Evolutionary conservation across 192 early-diverging fungal genomes (phyloP), one percentile per base, ranked within the genome.

Genomic region (Linnemannia schmuckeri): DNA sequence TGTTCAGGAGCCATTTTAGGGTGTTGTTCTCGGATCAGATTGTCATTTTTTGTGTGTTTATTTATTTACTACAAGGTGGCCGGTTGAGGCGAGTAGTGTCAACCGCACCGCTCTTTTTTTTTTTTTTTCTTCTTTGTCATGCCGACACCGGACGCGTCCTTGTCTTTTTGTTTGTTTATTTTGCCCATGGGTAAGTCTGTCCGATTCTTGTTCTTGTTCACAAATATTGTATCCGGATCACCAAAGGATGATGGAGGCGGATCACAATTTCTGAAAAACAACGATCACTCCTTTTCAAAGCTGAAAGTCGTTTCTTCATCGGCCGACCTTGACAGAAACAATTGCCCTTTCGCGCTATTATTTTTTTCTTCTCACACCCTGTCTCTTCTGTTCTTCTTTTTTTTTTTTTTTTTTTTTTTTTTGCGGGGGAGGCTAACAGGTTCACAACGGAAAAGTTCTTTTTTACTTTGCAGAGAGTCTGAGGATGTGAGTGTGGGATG

Each of bases 171-270:
- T 66, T 66, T 66, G 13, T 66, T 27, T 35, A 33, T 5, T 52
- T 49, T 52, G 18, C 18, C 49, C 49, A 33, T 66, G 61, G 27
- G 10, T 30, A n/a, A 55, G 7, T 6, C 61, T 66, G 27, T 2
- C 61, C 30, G 27, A 52, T 33, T 9, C 61, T 33, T 24, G 61
- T 33, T 24, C 2, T 15, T 54, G 20, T 57, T 57, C 20, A n/a
- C n/a, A 33, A 66, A 66, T 15, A 35, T n/a, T 66, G 61, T 66
- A 66, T 66, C 61, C 61, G 61, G 61, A 66, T 66, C 61, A 66
- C 61, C 27, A 13, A 46, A 46, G 44, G 44, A 46, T 12, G 12
- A 61, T 1, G 55, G 7, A 57, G 24, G 7, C 6, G 57, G 24
- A n/a, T 24, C 22, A 10, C 57, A 61, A 61, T 27, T 0, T 61